phyloP scores from a whole-genome alignment of 345 rosid genomes.

The Boechera divaricarpa region DNA sequence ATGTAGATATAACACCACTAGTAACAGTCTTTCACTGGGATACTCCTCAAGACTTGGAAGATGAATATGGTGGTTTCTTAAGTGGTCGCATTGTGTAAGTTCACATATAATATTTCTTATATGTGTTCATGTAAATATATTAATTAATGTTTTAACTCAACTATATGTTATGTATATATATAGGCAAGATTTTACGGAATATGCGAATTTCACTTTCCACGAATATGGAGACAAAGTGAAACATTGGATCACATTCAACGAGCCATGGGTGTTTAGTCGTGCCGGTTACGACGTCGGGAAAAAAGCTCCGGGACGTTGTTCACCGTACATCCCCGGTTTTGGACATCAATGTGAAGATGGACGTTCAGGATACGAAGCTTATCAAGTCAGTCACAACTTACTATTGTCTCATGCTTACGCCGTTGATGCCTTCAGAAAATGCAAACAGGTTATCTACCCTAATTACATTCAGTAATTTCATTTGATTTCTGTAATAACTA shows the following conservation, averaged over 20 bases:
- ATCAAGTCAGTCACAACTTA: slow-evolving; percentile 45
- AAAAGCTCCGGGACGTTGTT: slow-evolving; percentile 50
- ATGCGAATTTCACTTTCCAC: slow-evolving; percentile 42
- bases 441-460: slow-evolving; percentile 29
- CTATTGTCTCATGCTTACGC: slow-evolving; percentile 40
- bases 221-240: slow-evolving; percentile 46
- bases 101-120: neutral
- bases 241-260: slow-evolving; percentile 44
- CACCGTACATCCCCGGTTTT: slow-evolving; percentile 22
- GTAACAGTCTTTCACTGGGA: slow-evolving; percentile 50
- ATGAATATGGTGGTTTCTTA: slow-evolving; percentile 49
- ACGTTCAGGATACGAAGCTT: slow-evolving; percentile 47
- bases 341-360: slow-evolving; percentile 34
- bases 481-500: neutral
- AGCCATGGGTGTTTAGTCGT: slow-evolving; percentile 48
- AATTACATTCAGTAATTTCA: neutral
- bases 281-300: slow-evolving; percentile 46
- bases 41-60: slow-evolving; percentile 46
- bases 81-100: slow-evolving; percentile 47
- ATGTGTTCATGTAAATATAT: neutral
- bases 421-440: slow-evolving; percentile 31
- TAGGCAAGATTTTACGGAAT: slow-evolving; percentile 40
- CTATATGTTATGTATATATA: neutral
- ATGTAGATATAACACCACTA: slow-evolving; percentile 33
- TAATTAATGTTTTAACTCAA: neutral